Base-by-base conservation (phyloP, 768 basidiomycete species). In the Lactarius trivialis region DNA sequence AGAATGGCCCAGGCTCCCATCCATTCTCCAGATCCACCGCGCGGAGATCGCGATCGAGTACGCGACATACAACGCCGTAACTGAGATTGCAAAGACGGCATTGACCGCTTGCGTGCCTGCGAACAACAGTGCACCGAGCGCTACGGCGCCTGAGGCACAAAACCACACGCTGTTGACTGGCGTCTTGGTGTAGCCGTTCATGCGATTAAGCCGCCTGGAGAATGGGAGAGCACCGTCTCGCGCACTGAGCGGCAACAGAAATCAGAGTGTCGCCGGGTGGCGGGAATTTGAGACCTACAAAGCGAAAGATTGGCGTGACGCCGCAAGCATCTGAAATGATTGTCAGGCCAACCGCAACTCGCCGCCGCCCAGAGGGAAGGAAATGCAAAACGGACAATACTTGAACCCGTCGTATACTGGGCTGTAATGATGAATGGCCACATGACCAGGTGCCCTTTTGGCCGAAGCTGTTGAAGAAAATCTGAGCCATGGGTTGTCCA, bases 111-210 rank as follows among this genome's bases (percentile, higher is more conserved):
- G 74, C 14, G 79, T 55, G 19, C 85, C 83, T 0, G 85, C 82
- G 36, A 86, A 82, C 17, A 78, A 74, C 24, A 86, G 74, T 21
- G 81, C 68, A 3, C 83, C 83, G 3, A 86, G 75, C 7, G 81
- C 68, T 6, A 76, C 68, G 0, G 82, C 68, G 19, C 72, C 52
- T 4, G 68, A 51, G 7, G 74, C 77, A 2, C 76, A 72, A 61
- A 81, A 81, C 81, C 82, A 85, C 26, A 85, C 85, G 3, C 82
- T 79, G 68, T 84, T 80, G 21, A 83, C 79, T 0, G 85, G 85
- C 9, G 83, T 82, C 32, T 76, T 73, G 5, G 81, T 84, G 60
- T 69, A 74, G 5, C 65, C 58, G 69, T 85, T 81, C 73, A 86
- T 78, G 65, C 78, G 75, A 66, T 85, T 85, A n/a, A 85, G 75